Base-by-base conservation (phyloP, 2,329 filamentous ascomycete genomes). In the Sclerotinia glacialis region DNA sequence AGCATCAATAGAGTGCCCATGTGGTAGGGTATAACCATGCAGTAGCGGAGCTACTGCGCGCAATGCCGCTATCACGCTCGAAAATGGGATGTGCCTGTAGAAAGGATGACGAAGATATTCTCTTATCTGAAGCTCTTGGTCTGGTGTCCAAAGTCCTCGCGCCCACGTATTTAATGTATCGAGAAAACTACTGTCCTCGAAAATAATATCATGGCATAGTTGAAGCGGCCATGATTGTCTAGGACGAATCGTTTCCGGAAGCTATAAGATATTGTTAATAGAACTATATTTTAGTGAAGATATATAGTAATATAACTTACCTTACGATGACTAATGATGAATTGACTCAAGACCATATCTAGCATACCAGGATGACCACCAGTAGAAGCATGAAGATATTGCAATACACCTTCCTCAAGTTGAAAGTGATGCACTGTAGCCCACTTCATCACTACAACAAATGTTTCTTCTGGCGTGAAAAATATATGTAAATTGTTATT, bases 321-420 rank as follows among this genome's bases (percentile, higher is more conserved):
- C n/a, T n/a, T n/a, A n/a, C n/a, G n/a, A n/a, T n/a, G n/a, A n/a
- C n/a, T n/a, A n/a, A n/a, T n/a, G n/a, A n/a, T n/a, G n/a, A n/a
- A n/a, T n/a, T n/a, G n/a, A n/a, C n/a, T n/a, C 11, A 44, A 28
- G 40, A 58, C n/a, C 3, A 21, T 12, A 5, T 37, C 54, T 12
- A 58, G 23, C 23, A 58, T 28, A 5, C 54, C 54, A 2, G 54
- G 54, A 42, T 58, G 54, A 21, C 54, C 37, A 23, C 21, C 23
- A 44, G 54, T 58, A 58, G 37, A 8, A 28, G 54, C 26, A 16
- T 58, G 54, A 37, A 58, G 8, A 44, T 58, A 58, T 14, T 58
- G 37, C 8, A 37, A 16, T 11, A 44, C 3, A 7, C 26, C 49
- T 21, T 14, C 31, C 28, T 28, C 37, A 44, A 37, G 54, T 3